A percentile compares a stretch with the other conserved stretches of the same genome.
Evolutionary conservation across 1,284 basidiomycete species (phyloP).

Genomic region (Leccinum variabile): DNA sequence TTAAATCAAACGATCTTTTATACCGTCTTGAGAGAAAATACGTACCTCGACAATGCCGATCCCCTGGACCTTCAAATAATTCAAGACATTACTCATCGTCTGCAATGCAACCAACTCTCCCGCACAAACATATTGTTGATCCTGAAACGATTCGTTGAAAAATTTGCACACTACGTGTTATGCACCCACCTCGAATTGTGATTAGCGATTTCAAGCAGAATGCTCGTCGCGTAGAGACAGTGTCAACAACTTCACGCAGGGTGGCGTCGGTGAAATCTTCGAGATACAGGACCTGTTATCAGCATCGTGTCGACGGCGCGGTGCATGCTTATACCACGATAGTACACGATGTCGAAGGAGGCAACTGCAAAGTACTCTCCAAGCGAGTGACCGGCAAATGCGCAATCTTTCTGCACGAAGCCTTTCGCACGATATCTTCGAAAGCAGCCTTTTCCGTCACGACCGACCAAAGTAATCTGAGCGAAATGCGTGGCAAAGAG

Average conservation of each 20-base stretch:
- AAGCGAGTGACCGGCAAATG: too few species aligned
- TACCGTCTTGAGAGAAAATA: neutral
- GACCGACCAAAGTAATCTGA: constrained; percentile 87
- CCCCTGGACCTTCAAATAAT: constrained; percentile 96
- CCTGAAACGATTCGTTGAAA: constrained; percentile 43
- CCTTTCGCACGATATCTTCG: constrained; percentile 97
- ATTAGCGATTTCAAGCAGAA: constrained; percentile 95
- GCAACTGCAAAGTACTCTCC: too few species aligned
- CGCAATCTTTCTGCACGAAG: constrained; percentile 77
- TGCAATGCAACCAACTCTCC: constrained; percentile 94
- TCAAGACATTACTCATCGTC: constrained; percentile 93
- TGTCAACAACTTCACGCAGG: constrained; percentile 92
- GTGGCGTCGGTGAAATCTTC: constrained; percentile 89
- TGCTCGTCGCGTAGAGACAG: constrained; percentile 77
- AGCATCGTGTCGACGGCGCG: too few species aligned
- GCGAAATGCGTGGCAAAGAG: constrained; percentile 98
- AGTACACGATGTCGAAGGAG: too few species aligned
- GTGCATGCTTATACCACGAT: too few species aligned
- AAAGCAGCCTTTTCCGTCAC: constrained; percentile 98
- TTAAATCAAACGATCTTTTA: constrained; percentile 6
- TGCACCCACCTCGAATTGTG: constrained; percentile 84
- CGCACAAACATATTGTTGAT: constrained; percentile 97
- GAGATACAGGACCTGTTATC: constrained; percentile 64
- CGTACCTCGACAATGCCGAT: constrained; percentile 90
- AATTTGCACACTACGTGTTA: neutral